A percentile compares a stretch with the other conserved stretches of the same genome.
Evolutionary conservation across 495 filamentous ascomycete genomes (phyloP).

Genomic region (Xylaria nigripes): DNA sequence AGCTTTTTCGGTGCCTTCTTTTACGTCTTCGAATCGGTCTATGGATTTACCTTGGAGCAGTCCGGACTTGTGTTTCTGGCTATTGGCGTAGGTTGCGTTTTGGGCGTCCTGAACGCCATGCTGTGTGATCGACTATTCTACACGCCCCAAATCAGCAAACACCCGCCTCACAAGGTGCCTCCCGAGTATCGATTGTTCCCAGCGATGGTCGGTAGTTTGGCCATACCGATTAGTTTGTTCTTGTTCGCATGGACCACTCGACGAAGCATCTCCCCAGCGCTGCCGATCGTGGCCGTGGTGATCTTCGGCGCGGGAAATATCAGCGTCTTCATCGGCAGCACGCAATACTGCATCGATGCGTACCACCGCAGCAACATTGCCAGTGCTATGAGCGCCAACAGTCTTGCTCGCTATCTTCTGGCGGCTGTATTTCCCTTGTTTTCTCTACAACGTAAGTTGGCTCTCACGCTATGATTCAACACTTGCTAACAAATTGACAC

Average conservation of each 20-base stretch:
- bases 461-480: background rate
- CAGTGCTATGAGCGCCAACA: constrained; percentile 54
- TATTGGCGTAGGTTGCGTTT: constrained; percentile 48
- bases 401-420: constrained; percentile 53
- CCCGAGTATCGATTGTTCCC: constrained; percentile 52
- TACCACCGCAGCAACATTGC: constrained; percentile 53
- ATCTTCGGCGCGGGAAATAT: constrained; percentile 63
- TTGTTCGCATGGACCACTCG: constrained; percentile 43
- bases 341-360: constrained; percentile 50
- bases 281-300: constrained; percentile 44
- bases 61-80: constrained; percentile 52
- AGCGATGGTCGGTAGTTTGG: constrained; percentile 52
- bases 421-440: constrained; percentile 61
- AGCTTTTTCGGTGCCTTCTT: constrained; percentile 60
- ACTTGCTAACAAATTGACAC: background rate
- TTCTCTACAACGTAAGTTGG: constrained; percentile 45
- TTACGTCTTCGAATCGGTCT: constrained; percentile 41
- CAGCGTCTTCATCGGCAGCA: constrained; percentile 45
- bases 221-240: constrained; percentile 46
- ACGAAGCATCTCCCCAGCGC: constrained; percentile 34
- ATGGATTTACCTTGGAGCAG: constrained; percentile 42
- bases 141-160: constrained; percentile 25
- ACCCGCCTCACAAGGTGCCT: constrained; percentile 26
- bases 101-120: constrained; percentile 40
- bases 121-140: constrained; percentile 38